Conservation (phyloP, 2,329 filamentous ascomycete species). For the Nothophoma quercina region DNA sequence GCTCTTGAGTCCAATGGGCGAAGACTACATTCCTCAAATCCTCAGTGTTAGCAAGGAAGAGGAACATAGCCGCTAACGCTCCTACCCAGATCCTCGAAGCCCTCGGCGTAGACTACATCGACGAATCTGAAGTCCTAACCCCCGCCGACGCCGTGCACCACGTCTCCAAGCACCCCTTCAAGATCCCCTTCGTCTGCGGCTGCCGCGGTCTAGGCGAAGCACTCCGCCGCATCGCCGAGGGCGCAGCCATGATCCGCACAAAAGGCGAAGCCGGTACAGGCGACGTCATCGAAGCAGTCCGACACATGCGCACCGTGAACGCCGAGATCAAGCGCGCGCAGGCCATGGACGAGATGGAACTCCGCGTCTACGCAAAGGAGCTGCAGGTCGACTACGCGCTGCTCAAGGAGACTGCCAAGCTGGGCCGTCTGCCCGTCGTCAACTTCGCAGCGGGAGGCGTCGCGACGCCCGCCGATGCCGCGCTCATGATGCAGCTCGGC, state of each 20-base stretch:
- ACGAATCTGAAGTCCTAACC: conserved; percentile 97
- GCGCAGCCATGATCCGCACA: conserved; percentile 97
- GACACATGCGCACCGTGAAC: conserved; percentile 93
- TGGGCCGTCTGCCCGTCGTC: conserved; percentile 89
- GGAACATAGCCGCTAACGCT: no score
- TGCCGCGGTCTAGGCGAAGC: conserved; percentile 95
- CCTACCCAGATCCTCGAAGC: conserved; percentile 83
- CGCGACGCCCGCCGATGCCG: conserved; percentile 97
- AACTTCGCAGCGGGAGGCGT: conserved; percentile 99
- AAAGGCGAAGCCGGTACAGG: conserved; percentile 98
- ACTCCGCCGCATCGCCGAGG: conserved; percentile 86
- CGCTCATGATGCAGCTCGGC: conserved; percentile 98
- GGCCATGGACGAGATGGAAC: conserved; percentile 71
- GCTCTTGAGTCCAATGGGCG: no score
- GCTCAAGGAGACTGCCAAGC: conserved; percentile 84
- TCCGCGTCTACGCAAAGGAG: conserved; percentile 81
- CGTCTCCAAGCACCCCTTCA: conserved; percentile 86
- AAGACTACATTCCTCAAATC: neutral
- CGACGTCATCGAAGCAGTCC: conserved; percentile 94
- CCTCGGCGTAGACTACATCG: conserved; percentile 95
- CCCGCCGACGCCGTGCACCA: conserved; percentile 91
- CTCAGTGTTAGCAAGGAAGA: no score
- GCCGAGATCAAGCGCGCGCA: conserved; percentile 78
- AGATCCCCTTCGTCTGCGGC: conserved; percentile 92
- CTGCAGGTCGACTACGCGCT: conserved; percentile 80